phyloP scores from a whole-genome alignment of 2,329 filamentous ascomycete genomes.

The Cryphonectria carpinicola region DNA sequence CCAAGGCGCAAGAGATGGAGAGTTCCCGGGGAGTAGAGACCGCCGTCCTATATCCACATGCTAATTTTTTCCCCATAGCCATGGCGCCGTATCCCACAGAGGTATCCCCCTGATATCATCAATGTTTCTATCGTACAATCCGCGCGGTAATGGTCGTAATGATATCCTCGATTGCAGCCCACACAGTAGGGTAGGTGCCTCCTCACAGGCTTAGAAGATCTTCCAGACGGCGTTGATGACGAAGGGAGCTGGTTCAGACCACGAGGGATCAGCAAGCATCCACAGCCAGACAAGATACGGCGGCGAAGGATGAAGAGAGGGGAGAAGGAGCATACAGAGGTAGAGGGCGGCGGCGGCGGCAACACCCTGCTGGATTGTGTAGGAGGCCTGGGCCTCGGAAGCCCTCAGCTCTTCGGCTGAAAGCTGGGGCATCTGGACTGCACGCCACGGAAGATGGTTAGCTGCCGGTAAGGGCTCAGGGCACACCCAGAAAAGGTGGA shows the following conservation, averaged over 20 bases:
- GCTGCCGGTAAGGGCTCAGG: neutral
- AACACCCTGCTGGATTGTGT: conserved; percentile 69
- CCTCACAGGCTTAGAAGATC: conserved; percentile 36
- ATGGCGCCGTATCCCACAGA: neutral
- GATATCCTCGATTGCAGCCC: neutral
- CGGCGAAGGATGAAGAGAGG: no score
- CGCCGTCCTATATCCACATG: neutral
- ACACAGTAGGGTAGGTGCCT: neutral
- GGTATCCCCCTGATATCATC: neutral
- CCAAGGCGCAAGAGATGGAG: neutral
- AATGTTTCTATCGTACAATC: neutral
- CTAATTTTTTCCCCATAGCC: neutral
- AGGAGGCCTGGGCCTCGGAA: conserved; percentile 69
- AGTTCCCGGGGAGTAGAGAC: neutral
- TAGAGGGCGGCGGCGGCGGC: conserved; percentile 72
- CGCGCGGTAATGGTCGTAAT: neutral
- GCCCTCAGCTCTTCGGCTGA: conserved; percentile 71
- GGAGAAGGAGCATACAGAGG: conserved; percentile 58
- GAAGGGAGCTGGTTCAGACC: conserved; percentile 54
- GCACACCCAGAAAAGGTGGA: neutral
- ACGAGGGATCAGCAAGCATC: neutral
- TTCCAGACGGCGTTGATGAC: conserved; percentile 53
- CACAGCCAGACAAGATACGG: conserved; percentile 13
- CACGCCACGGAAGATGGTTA: neutral
- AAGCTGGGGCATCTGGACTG: conserved; percentile 71